A percentile compares a stretch with the other conserved stretches of the same genome.
Conservation (phyloP, 75 land plant genomes). For the Picea glauca region DNA sequence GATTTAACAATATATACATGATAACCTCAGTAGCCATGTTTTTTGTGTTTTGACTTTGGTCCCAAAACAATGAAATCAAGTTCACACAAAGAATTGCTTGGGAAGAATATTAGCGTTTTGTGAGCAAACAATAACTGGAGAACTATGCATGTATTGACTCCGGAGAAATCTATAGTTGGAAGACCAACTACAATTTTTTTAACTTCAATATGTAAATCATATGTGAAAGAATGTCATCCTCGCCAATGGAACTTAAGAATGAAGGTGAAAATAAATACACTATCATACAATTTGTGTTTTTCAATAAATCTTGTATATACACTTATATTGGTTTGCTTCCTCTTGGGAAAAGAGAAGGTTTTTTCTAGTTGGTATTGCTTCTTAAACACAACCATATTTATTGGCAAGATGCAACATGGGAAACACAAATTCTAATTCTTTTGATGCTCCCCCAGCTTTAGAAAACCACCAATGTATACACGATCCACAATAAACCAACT, state of each 20-base stretch:
- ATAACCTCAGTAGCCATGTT: slow-evolving; percentile 65
- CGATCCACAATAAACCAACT: slow-evolving; percentile 92
- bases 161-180: slow-evolving; percentile 24
- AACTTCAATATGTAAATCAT: slow-evolving; percentile 40
- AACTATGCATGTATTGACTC: slow-evolving; percentile 66
- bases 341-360: slow-evolving; percentile 73
- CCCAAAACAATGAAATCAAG: slow-evolving; percentile 71
- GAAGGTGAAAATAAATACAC: slow-evolving; percentile 81
- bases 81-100: slow-evolving; percentile 83
- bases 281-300: slow-evolving; percentile 89
- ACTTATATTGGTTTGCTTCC: slow-evolving; percentile 79
- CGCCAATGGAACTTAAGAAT: slow-evolving; percentile 61
- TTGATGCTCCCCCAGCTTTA: slow-evolving; percentile 61
- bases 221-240: slow-evolving; percentile 50
- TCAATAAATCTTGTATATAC: slow-evolving; percentile 73
- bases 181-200: slow-evolving; percentile 17
- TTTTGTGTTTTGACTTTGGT: slow-evolving; percentile 48
- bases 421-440: slow-evolving; percentile 82
- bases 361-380: slow-evolving; percentile 64
- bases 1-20: slow-evolving; percentile 74
- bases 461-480: slow-evolving; percentile 94
- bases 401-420: slow-evolving; percentile 95
- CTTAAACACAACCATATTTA: slow-evolving; percentile 88
- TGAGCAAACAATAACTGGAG: slow-evolving; percentile 85
- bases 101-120: slow-evolving; percentile 78